These are phyloP conservation scores for Eucalyptus pauciflora DNA, from an alignment of 345 rosid species.

Conservation along the genomic window DNA sequence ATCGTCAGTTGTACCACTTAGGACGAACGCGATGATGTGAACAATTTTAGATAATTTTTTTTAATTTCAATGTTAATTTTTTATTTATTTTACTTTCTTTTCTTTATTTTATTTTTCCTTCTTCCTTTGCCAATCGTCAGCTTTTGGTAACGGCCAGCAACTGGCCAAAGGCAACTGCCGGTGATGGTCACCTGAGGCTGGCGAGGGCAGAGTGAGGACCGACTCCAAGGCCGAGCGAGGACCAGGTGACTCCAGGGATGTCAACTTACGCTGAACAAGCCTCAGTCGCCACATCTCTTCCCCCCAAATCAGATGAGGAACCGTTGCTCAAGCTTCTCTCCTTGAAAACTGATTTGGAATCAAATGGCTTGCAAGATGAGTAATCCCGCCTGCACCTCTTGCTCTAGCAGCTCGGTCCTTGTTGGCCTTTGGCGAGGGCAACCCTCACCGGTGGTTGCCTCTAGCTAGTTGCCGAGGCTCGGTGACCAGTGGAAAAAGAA, in stretches of 20 bases:
- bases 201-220: too few species aligned
- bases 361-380: neutral
- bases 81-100: too few species aligned
- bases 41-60: too few species aligned
- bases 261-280: neutral
- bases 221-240: too few species aligned
- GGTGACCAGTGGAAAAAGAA: rapidly evolving
- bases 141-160: neutral
- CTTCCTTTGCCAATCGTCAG: rapidly evolving
- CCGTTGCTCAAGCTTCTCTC: neutral
- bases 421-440: neutral
- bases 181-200: too few species aligned
- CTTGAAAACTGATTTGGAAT: neutral
- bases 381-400: neutral
- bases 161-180: too few species aligned
- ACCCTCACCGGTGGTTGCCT: neutral
- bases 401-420: neutral
- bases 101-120: rapidly evolving
- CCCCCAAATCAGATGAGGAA: neutral
- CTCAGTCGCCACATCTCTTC: neutral
- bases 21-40: rapidly evolving
- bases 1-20: too few species aligned
- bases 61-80: too few species aligned
- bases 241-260: neutral
- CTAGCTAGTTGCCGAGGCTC: neutral